Percentiles rank a stretch among this genome's conserved stretches.
phyloP scores from a whole-genome alignment of 495 filamentous ascomycete species.

The Niebla homalea region DNA sequence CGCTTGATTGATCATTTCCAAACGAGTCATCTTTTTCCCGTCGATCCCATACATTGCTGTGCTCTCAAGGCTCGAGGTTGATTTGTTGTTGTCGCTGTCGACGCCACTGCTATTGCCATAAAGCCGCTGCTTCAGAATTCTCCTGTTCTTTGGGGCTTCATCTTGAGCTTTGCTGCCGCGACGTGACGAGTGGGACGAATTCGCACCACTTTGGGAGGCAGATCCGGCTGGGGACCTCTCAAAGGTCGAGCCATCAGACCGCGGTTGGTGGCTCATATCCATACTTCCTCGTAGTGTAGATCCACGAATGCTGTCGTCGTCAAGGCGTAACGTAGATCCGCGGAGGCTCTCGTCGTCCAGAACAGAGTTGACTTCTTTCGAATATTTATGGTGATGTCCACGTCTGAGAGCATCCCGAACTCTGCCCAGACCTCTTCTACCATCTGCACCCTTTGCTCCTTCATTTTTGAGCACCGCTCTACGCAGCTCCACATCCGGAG shows the following conservation, averaged over 20 bases:
- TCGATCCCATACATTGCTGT: not conserved
- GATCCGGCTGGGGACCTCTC: not conserved
- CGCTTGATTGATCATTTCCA: constrained; percentile 1
- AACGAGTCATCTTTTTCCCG: not conserved
- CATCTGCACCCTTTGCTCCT: constrained; percentile 67
- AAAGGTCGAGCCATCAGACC: not conserved
- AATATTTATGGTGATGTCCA: constrained; percentile 32
- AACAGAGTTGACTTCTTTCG: constrained; percentile 24
- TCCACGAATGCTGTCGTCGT: constrained; percentile 14
- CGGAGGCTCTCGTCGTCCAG: constrained; percentile 15
- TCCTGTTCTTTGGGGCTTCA: not conserved
- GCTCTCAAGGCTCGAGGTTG: constrained; percentile 9
- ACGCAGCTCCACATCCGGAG: constrained; percentile 53
- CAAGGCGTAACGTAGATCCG: constrained; percentile 9
- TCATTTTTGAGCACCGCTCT: constrained; percentile 66
- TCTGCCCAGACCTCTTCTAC: constrained; percentile 65
- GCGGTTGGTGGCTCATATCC: not conserved
- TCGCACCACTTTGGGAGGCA: constrained; percentile 1
- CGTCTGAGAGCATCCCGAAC: constrained; percentile 70
- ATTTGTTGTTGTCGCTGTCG: constrained; percentile 2
- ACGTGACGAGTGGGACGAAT: constrained; percentile 7
- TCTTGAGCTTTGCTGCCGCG: constrained; percentile 6
- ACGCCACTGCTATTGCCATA: not conserved
- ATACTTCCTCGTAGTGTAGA: not conserved
- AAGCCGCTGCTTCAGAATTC: not conserved